Conservation (phyloP, 257 asterid species). For the Rauvolfia tetraphylla region DNA sequence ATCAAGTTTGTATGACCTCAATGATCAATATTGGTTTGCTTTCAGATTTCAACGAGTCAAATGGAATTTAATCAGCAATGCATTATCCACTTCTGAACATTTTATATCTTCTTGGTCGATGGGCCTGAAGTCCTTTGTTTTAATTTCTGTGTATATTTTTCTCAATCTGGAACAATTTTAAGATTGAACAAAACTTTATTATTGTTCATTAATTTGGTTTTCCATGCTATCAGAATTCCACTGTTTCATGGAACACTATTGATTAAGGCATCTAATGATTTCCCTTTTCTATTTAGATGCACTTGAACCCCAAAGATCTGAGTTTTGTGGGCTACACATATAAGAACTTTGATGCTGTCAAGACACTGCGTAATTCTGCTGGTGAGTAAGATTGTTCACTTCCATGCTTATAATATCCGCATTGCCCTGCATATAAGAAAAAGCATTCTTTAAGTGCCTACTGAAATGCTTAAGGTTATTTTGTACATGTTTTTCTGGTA, state of each 20-base stretch:
- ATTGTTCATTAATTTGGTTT: background rate
- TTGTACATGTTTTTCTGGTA: background rate
- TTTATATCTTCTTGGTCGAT: background rate
- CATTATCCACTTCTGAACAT: background rate
- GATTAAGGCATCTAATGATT: conserved; percentile 14
- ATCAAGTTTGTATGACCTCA: background rate
- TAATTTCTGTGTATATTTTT: background rate
- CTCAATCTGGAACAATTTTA: background rate
- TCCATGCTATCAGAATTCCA: background rate
- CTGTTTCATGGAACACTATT: background rate
- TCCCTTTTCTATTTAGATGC: conserved; percentile 39
- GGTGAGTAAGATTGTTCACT: conserved; percentile 37
- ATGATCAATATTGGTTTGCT: background rate
- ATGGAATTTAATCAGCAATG: background rate
- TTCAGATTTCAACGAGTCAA: background rate
- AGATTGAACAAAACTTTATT: background rate
- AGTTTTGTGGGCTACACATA: conserved; percentile 91
- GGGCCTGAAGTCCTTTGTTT: background rate
- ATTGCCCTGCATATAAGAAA: background rate
- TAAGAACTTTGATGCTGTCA: conserved; percentile 90
- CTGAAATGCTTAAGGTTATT: background rate
- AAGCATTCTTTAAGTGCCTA: background rate
- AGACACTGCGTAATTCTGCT: conserved; percentile 65
- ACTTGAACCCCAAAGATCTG: conserved; percentile 68
- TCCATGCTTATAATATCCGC: background rate